Evolutionary conservation across 345 rosid species (phyloP).

Genomic region (Pseudoturritis turrita): DNA sequence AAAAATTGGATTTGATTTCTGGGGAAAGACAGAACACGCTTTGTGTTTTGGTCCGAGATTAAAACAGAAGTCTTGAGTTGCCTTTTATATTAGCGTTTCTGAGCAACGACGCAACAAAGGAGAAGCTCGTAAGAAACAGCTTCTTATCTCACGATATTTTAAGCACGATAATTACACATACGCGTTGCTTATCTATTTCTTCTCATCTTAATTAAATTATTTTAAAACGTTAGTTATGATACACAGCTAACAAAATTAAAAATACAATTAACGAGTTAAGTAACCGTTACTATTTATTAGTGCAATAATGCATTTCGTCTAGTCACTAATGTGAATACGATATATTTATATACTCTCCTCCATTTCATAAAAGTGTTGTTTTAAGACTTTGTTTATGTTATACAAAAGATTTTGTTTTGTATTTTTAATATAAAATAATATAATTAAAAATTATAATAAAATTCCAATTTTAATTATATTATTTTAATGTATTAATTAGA

Average conservation of each 20-base stretch:
- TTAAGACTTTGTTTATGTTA: no score
- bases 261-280: not conserved
- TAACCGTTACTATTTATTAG: not conserved
- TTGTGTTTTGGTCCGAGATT: conserved; percentile 14
- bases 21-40: conserved; percentile 8
- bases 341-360: no score
- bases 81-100: conserved; percentile 19
- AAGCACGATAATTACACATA: conserved; percentile 21
- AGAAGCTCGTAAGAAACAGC: conserved; percentile 29
- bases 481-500: no score
- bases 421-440: no score
- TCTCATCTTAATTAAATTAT: not conserved
- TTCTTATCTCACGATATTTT: conserved; percentile 25
- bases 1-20: not conserved
- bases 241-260: not conserved
- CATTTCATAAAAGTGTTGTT: no score
- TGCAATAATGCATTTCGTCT: not conserved
- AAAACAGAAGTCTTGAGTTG: conserved; percentile 4
- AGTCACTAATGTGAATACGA: not conserved
- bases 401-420: no score
- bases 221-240: conserved; percentile 2
- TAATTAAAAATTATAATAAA: no score
- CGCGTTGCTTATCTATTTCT: conserved; percentile 15
- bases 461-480: no score
- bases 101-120: conserved; percentile 12